Percentiles rank a stretch among this genome's conserved stretches.
phyloP scores from a whole-genome alignment of 305 asterid species.

The Nicotiana rustica region DNA sequence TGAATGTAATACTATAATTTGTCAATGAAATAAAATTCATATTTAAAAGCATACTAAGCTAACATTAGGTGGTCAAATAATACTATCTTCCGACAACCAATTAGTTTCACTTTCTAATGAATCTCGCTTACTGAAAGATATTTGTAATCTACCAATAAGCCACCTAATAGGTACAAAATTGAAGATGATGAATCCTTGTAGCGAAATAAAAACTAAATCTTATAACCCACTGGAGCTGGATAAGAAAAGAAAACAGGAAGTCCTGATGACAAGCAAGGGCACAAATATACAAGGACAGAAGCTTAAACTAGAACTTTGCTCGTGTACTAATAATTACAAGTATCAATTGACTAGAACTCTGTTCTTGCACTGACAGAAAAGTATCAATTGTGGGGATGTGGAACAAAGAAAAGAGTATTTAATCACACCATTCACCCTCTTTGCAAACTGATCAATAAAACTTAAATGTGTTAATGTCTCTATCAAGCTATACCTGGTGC shows the following conservation, averaged over 20 bases:
- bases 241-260: not conserved
- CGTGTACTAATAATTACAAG: not conserved
- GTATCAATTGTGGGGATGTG: not conserved
- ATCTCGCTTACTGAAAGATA: not conserved
- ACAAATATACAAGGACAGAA: not conserved
- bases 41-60: not conserved
- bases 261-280: not conserved
- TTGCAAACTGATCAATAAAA: not conserved
- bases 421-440: not conserved
- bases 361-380: not conserved
- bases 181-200: not conserved
- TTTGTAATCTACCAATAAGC: not conserved
- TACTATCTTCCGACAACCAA: not conserved
- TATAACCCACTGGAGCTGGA: not conserved
- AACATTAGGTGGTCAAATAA: not conserved
- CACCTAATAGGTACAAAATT: not conserved
- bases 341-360: not conserved
- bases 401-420: conserved; percentile 10
- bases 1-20: not conserved
- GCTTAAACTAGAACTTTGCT: not conserved
- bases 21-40: not conserved
- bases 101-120: not conserved
- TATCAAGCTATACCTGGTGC: conserved; percentile 62
- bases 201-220: not conserved
- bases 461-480: not conserved